These are phyloP conservation scores for Avena insularis DNA, from an alignment of 176 grass and related monocot species.

Conservation along the genomic window DNA sequence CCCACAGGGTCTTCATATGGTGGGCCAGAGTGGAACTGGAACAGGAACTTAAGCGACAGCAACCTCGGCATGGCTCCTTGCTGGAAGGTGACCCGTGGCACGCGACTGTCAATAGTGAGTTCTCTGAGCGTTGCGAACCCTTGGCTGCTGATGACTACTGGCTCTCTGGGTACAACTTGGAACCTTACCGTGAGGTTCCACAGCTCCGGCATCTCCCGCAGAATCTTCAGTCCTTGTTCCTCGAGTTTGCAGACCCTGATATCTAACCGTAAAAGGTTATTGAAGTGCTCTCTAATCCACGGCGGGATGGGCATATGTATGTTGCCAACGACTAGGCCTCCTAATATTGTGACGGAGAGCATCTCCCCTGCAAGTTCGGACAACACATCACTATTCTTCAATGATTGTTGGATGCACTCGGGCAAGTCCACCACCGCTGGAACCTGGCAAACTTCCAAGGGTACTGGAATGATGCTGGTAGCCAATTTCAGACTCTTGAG, in stretches of 20 bases:
- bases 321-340: too few relatives aligned
- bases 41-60: background rate
- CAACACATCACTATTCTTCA: too few relatives aligned
- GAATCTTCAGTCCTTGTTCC: background rate
- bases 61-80: background rate
- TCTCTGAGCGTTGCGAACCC: background rate
- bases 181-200: background rate
- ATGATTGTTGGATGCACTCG: too few relatives aligned
- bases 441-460: too few relatives aligned
- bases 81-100: background rate
- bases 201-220: background rate
- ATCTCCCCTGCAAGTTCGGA: too few relatives aligned
- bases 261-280: too few relatives aligned
- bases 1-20: too few relatives aligned
- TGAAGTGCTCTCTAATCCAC: background rate
- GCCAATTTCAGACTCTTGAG: too few relatives aligned
- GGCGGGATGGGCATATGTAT: background rate
- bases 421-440: too few relatives aligned
- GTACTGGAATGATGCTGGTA: too few relatives aligned
- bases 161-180: background rate
- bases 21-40: too few relatives aligned
- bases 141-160: background rate
- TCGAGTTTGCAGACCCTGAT: background rate
- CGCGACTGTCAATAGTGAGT: background rate
- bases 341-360: too few relatives aligned